phyloP scores from a whole-genome alignment of 2,329 filamentous ascomycete species.

The Cercospora zeae-maydis region DNA sequence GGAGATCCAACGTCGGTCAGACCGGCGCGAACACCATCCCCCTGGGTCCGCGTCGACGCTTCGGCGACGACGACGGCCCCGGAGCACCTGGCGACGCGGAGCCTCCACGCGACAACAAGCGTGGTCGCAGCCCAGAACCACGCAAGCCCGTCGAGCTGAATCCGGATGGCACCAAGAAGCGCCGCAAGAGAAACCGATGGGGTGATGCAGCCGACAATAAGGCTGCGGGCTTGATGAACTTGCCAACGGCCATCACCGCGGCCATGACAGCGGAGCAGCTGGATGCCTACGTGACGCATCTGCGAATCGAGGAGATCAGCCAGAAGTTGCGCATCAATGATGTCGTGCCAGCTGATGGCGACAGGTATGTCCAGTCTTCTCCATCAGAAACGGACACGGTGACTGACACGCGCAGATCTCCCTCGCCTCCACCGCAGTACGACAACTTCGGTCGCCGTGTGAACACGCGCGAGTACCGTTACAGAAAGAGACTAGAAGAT shows the following conservation, averaged over 20 bases:
- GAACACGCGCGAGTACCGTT: conserved; percentile 97
- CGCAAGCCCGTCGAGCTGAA: conserved; percentile 36
- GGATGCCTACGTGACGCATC: conserved; percentile 91
- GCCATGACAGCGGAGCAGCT: conserved; percentile 99
- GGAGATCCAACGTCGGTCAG: conserved; percentile 70
- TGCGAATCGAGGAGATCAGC: conserved; percentile 98
- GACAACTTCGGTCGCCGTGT: conserved; percentile 99
- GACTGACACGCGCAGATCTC: conserved; percentile 61
- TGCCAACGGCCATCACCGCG: conserved; percentile 92
- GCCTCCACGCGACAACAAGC: conserved; percentile 58
- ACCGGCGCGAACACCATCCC: conserved; percentile 99
- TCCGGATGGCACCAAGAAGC: conserved; percentile 74
- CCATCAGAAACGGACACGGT: neutral
- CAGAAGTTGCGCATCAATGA: conserved; percentile 99
- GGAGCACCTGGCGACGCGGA: conserved; percentile 34
- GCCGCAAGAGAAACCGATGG: conserved; percentile 99
- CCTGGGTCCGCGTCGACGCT: conserved; percentile 76
- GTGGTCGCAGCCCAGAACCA: conserved; percentile 76
- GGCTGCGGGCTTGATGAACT: conserved; percentile 93
- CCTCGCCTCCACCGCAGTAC: conserved; percentile 93
- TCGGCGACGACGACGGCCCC: conserved; percentile 58
- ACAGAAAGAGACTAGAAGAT: conserved; percentile 95
- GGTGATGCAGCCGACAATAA: conserved; percentile 97
- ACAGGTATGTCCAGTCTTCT: conserved; percentile 63
- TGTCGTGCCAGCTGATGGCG: conserved; percentile 93